Evolutionary conservation across 768 basidiomycete genomes (phyloP), one percentile per base, ranked within the genome.

Genomic region (Boletus sensibilis): DNA sequence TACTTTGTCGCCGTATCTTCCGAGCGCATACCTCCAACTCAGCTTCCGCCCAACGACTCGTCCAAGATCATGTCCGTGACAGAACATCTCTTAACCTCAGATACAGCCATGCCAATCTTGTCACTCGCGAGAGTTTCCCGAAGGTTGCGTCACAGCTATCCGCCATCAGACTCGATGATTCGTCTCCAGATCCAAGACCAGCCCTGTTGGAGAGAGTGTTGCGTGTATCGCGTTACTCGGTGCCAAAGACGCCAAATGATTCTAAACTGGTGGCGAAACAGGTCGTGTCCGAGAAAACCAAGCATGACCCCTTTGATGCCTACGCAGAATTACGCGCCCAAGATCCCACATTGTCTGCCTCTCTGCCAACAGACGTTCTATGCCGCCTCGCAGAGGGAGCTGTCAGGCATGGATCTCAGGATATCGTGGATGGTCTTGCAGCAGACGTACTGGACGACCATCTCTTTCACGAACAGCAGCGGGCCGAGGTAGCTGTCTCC

Each of bases 1-100:
- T 79, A 75, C 78, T 83, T 82, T 85, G 86, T 79, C 85, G 83
- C 74, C 79, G 74, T 75, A 72, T 79, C 66, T 74, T 75, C 63
- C 76, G 76, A 80, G 75, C 75, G 72, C 74, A 76, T 72, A 68
- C 74, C 64, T 68, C 66, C 53, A 74, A 69, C 62, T 55, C 68
- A 52, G 39, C 53, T 51, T 60, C 61, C 42, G 51, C 60, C 31
- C 64, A 59, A 61, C 69, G 51, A 53, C 40, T 70, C 56, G 35
- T 60, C 50, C 61, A 56, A 56, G 44, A 43, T 49, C 61, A 64
- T 63, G 58, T 58, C 40, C 57, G 25, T 54, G 56, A 64, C 50
- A 56, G 46, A 53, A 53, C 57, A 5, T 38, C 57, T 10, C 35
- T 40, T 23, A 53, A 18, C 39, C 50, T 51, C 49, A 66, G 50